Conservation (phyloP, 2,329 filamentous ascomycete species). For the Alternaria ethzedia region DNA sequence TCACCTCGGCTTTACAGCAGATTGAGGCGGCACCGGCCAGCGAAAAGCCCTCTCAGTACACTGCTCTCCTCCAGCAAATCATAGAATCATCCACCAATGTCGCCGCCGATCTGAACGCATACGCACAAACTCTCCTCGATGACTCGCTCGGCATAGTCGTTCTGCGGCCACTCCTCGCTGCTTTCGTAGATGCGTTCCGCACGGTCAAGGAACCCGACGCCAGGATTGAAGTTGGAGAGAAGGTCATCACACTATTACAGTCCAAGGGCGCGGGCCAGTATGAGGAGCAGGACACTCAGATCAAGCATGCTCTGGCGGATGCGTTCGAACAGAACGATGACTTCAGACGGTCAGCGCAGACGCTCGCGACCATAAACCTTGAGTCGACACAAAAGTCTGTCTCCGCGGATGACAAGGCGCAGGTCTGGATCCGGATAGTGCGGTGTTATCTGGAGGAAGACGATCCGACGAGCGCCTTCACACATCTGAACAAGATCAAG, state of each 20-base stretch:
- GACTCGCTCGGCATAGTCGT: slow-evolving; percentile 78
- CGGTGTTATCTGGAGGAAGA: slow-evolving; percentile 93
- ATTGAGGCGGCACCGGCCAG: slow-evolving; percentile 57
- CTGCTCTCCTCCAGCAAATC: slow-evolving; percentile 63
- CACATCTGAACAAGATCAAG: slow-evolving; percentile 93
- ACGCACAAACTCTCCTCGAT: slow-evolving; percentile 70
- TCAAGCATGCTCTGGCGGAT: slow-evolving; percentile 81
- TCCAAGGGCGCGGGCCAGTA: slow-evolving; percentile 72
- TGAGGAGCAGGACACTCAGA: slow-evolving; percentile 80
- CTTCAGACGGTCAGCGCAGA: slow-evolving; percentile 76
- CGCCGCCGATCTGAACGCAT: slow-evolving; percentile 69
- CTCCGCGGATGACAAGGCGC: slow-evolving; percentile 79
- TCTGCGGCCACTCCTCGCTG: slow-evolving; percentile 71
- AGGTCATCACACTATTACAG: slow-evolving; percentile 72
- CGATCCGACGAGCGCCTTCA: slow-evolving; percentile 83
- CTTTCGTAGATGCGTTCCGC: slow-evolving; percentile 69
- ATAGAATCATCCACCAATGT: slow-evolving; percentile 57
- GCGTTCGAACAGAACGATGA: slow-evolving; percentile 85
- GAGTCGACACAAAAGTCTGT: slow-evolving; percentile 88
- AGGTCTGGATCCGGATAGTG: slow-evolving; percentile 91
- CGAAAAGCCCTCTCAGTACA: slow-evolving; percentile 64
- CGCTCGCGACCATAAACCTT: slow-evolving; percentile 82
- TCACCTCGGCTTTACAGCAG: slow-evolving; percentile 56
- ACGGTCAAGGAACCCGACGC: slow-evolving; percentile 66
- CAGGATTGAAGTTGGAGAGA: slow-evolving; percentile 76